These are phyloP conservation scores for Ilex aquifolium DNA, from an alignment of 257 asterid genomes.

Conservation along the genomic window DNA sequence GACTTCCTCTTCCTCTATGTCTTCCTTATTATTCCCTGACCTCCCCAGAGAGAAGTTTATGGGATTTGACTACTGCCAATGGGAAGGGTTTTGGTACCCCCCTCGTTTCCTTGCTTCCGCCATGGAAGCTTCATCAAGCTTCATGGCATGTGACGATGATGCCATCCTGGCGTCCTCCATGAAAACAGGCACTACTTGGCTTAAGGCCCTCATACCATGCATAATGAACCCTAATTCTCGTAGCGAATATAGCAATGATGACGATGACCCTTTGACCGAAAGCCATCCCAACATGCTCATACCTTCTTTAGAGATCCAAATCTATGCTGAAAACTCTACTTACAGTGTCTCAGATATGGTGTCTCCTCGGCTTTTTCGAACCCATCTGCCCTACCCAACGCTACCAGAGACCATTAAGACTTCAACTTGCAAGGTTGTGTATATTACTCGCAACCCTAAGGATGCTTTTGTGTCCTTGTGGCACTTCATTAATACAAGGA, in stretches of 20 bases:
- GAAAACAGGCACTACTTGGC: slow-evolving; percentile 49
- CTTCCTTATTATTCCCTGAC: too few relatives aligned
- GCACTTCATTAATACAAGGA: slow-evolving; percentile 26
- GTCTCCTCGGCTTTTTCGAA: slow-evolving; percentile 28
- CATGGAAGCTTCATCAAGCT: slow-evolving; percentile 10
- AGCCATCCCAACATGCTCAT: slow-evolving; percentile 31
- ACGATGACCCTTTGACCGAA: slow-evolving; percentile 14
- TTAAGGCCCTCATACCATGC: slow-evolving; percentile 29
- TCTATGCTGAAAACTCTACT: slow-evolving; percentile 14
- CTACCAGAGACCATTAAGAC: slow-evolving; percentile 26
- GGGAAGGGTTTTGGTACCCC: too few relatives aligned
- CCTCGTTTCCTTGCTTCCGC: too few relatives aligned
- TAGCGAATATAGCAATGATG: not conserved
- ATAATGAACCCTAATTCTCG: slow-evolving; percentile 7
- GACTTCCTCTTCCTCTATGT: too few relatives aligned
- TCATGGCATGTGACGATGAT: slow-evolving; percentile 25
- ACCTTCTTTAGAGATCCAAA: slow-evolving; percentile 25
- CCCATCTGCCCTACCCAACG: slow-evolving; percentile 21
- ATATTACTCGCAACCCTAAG: slow-evolving; percentile 33
- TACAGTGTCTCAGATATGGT: slow-evolving; percentile 11
- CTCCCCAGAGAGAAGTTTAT: too few relatives aligned
- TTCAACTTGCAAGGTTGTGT: slow-evolving; percentile 28
- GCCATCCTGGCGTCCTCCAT: slow-evolving; percentile 24
- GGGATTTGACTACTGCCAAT: too few relatives aligned
- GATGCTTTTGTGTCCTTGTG: slow-evolving; percentile 35